These are phyloP conservation scores for Pachysandra terminalis DNA, from an alignment of 164 flowering plant species.

Conservation along the genomic window DNA sequence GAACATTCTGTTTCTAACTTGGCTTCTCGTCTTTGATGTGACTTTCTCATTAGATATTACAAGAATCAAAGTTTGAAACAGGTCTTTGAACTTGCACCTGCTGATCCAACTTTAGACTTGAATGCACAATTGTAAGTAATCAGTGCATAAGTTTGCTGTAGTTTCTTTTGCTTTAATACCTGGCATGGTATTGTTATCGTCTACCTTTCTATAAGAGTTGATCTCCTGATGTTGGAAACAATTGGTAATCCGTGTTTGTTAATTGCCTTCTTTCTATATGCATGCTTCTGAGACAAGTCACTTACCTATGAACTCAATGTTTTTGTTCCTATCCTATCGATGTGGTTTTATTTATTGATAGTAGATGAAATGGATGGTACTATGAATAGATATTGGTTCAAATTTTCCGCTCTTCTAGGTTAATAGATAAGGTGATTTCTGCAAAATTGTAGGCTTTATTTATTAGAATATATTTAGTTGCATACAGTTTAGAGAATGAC, in stretches of 20 bases:
- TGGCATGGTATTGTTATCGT: not conserved
- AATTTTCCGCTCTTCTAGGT: too few species aligned
- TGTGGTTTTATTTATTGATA: too few species aligned
- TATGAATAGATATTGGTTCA: too few species aligned
- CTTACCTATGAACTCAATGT: not conserved
- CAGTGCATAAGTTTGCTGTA: not conserved
- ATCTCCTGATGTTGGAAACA: not conserved
- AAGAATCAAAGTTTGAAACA: conserved; percentile 48
- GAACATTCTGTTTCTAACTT: conserved; percentile 1
- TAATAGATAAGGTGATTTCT: too few species aligned
- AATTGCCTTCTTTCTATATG: not conserved
- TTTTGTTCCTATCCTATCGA: not conserved
- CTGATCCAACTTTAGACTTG: conserved; percentile 95
- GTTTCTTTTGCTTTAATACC: not conserved
- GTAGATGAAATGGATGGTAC: too few species aligned
- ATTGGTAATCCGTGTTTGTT: not conserved
- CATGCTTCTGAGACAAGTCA: not conserved
- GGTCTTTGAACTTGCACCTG: conserved; percentile 80
- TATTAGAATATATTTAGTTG: too few species aligned
- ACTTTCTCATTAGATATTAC: conserved; percentile 51
- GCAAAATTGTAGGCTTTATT: too few species aligned
- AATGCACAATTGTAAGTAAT: conserved; percentile 84
- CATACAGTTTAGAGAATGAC: too few species aligned
- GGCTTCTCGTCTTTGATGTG: conserved; percentile 1
- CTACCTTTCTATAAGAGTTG: not conserved